Percentiles rank a stretch among this genome's conserved stretches.
Conservation (phyloP, 257 asterid genomes). For the Solanum neorickii region DNA sequence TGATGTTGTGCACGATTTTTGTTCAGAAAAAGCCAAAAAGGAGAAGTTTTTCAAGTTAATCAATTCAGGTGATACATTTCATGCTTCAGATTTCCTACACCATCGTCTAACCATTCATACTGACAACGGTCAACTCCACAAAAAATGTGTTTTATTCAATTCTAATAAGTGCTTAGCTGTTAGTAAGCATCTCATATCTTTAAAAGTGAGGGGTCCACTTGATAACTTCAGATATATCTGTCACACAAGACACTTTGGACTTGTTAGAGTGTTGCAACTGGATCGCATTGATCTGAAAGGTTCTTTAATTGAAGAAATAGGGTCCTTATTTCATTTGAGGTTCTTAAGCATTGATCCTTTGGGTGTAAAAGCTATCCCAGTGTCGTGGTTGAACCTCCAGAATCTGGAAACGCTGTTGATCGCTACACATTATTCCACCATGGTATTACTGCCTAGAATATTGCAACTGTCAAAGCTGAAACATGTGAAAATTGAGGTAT, state of each 20-base stretch:
- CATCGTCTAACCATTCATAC: background rate
- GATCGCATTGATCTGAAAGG: background rate
- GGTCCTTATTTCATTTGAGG: background rate
- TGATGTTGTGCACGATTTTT: constrained; percentile 7
- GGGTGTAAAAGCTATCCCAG: background rate
- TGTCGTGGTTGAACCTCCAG: background rate
- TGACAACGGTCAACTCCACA: accelerated
- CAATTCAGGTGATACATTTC: background rate
- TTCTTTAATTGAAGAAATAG: background rate
- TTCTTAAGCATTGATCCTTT: background rate
- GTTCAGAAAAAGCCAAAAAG: constrained; percentile 4
- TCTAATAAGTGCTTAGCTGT: background rate
- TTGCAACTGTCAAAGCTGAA: background rate
- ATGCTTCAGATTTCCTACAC: background rate
- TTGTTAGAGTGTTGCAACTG: constrained; percentile 12
- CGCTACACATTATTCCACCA: accelerated
- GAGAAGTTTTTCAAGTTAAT: background rate
- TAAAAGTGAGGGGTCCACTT: background rate
- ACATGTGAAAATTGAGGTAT: background rate
- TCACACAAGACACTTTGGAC: background rate
- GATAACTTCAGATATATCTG: background rate
- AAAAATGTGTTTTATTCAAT: background rate
- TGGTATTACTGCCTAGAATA: background rate
- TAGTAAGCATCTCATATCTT: background rate
- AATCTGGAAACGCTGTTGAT: background rate